Evolutionary conservation across 768 basidiomycete genomes (phyloP).

Genomic region (Lactarius tabidus): DNA sequence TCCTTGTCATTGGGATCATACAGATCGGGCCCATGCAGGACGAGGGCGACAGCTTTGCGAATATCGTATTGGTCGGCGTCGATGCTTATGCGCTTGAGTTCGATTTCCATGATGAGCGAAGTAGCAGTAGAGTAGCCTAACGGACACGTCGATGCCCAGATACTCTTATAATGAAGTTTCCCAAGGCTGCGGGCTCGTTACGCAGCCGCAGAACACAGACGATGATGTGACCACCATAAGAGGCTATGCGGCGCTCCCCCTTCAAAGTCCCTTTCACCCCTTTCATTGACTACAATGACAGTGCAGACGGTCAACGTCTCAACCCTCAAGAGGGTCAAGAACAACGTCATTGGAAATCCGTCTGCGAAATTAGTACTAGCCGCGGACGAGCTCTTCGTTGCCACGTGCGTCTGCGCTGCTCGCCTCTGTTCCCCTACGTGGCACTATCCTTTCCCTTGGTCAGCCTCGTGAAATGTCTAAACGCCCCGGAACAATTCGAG

Average conservation of each 20-base stretch:
- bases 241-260: not conserved
- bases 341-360: conserved; percentile 75
- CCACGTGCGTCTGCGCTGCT: conserved; percentile 40
- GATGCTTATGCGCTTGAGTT: conserved; percentile 34
- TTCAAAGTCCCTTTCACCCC: not conserved
- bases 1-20: conserved; percentile 34
- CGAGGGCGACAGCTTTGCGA: conserved; percentile 49
- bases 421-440: not conserved
- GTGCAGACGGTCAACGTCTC: conserved; percentile 32
- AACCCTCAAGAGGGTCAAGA: conserved; percentile 65
- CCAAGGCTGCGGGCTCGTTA: too few species aligned
- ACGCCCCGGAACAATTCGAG: conserved; percentile 36
- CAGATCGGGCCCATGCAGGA: conserved; percentile 57
- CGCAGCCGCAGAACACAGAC: not conserved
- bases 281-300: conserved; percentile 27
- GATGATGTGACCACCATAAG: not conserved
- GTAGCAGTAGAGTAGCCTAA: not conserved
- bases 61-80: conserved; percentile 52
- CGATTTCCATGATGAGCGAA: conserved; percentile 36
- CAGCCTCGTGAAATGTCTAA: conserved; percentile 62
- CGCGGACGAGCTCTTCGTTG: conserved; percentile 52
- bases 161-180: not conserved
- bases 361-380: conserved; percentile 60
- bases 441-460: not conserved
- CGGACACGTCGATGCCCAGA: not conserved